phyloP scores from a whole-genome alignment of 805 yeast genomes.

The Lachancea fermentati region DNA sequence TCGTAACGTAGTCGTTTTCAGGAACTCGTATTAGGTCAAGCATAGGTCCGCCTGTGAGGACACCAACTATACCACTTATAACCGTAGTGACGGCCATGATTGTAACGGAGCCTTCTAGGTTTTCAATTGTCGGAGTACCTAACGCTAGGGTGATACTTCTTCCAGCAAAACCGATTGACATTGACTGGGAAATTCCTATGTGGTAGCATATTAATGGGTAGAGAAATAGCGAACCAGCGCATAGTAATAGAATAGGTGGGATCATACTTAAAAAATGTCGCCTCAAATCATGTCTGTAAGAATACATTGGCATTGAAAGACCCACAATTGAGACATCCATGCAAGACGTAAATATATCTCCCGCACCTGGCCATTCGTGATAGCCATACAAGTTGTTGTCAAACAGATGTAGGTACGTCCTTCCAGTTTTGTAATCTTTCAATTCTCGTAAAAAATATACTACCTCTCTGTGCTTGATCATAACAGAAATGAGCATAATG shows the following conservation, averaged over 20 bases:
- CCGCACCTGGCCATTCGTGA: conserved; percentile 67
- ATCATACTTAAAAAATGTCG: conserved; percentile 53
- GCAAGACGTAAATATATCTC: conserved; percentile 62
- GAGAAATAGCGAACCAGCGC: conserved; percentile 53
- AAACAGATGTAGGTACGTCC: conserved; percentile 56
- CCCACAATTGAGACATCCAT: conserved; percentile 78
- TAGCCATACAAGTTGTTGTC: conserved; percentile 26
- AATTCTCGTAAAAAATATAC: conserved; percentile 48
- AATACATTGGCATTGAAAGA: conserved; percentile 70
- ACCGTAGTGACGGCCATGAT: conserved; percentile 77
- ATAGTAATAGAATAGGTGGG: conserved; percentile 53
- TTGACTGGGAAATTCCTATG: conserved; percentile 53
- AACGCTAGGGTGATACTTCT: conserved; percentile 74
- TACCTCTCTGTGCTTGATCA: conserved; percentile 37
- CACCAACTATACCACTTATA: conserved; percentile 71
- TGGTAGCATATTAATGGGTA: conserved; percentile 67
- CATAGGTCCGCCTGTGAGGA: conserved; percentile 51
- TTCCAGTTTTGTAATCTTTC: conserved; percentile 59
- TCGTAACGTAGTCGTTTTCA: conserved; percentile 60
- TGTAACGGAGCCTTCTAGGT: conserved; percentile 62
- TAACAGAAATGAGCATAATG: conserved; percentile 53
- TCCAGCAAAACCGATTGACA: conserved; percentile 72
- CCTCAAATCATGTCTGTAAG: conserved; percentile 58
- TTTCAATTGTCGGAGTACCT: conserved; percentile 67
- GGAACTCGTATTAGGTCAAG: conserved; percentile 44